These are phyloP conservation scores for Lachnellula hyalina DNA, from an alignment of 2,329 filamentous ascomycete species.

Conservation along the genomic window DNA sequence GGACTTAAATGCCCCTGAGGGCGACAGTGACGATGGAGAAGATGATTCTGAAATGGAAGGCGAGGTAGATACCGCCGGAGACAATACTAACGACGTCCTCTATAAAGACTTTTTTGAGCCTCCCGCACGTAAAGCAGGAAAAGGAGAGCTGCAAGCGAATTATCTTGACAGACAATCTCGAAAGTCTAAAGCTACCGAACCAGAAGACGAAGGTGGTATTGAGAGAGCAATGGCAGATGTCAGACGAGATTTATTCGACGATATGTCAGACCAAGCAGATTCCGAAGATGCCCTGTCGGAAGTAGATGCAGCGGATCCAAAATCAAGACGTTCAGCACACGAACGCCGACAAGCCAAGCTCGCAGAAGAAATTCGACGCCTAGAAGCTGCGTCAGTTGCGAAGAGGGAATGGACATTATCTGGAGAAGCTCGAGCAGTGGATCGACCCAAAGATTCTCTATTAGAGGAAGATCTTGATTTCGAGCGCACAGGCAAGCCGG, in stretches of 20 bases:
- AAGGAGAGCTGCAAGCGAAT: slow-evolving; percentile 40
- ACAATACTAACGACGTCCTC: slow-evolving; percentile 82
- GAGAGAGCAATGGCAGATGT: slow-evolving; percentile 82
- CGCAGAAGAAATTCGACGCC: slow-evolving; percentile 80
- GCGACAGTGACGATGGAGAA: slow-evolving; percentile 59
- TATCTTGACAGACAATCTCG: slow-evolving; percentile 34
- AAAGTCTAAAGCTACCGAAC: slow-evolving; percentile 35
- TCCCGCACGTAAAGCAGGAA: slow-evolving; percentile 65
- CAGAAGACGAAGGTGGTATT: slow-evolving; percentile 60
- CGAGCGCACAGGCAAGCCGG: slow-evolving; percentile 88
- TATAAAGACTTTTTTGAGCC: slow-evolving; percentile 94
- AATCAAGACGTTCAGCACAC: slow-evolving; percentile 74
- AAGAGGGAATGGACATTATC: slow-evolving; percentile 87
- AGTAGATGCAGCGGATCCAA: slow-evolving; percentile 62
- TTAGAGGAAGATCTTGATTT: slow-evolving; percentile 95
- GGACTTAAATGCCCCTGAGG: slow-evolving; percentile 67
- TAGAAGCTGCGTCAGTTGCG: slow-evolving; percentile 83
- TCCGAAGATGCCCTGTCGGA: slow-evolving; percentile 62
- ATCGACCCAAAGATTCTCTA: slow-evolving; percentile 84
- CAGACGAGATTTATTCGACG: slow-evolving; percentile 85
- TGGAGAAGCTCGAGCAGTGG: slow-evolving; percentile 78
- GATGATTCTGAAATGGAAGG: slow-evolving; percentile 48
- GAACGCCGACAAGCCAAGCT: slow-evolving; percentile 83
- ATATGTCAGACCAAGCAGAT: slow-evolving; percentile 59
- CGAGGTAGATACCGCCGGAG: slow-evolving; percentile 47